phyloP scores from a whole-genome alignment of 108 stramenopile species.

The Epithemia pelagica region DNA sequence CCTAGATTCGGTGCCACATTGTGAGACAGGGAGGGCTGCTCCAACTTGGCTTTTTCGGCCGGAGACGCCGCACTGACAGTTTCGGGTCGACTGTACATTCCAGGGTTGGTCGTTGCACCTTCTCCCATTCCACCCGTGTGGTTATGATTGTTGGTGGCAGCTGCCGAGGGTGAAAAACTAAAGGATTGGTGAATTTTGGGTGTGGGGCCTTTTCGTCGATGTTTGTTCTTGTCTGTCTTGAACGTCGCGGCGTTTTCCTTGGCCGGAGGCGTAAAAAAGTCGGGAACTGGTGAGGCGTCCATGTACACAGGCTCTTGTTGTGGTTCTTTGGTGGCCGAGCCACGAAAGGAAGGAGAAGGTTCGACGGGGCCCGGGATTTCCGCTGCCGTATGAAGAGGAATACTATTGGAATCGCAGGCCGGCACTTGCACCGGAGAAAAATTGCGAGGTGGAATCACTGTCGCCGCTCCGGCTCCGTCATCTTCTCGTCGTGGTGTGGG shows the following conservation, averaged over 20 bases:
- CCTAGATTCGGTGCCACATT: not conserved
- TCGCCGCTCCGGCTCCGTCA: not conserved
- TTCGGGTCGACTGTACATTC: no score
- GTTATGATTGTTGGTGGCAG: not conserved
- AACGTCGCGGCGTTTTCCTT: not conserved
- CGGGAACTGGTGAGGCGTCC: not conserved
- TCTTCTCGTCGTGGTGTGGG: not conserved
- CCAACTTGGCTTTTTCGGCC: not conserved
- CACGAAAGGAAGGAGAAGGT: no score
- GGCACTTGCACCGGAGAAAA: not conserved
- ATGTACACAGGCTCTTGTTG: not conserved
- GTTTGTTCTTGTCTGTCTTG: constrained; percentile 1
- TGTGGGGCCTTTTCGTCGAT: constrained; percentile 3
- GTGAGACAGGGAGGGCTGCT: not conserved
- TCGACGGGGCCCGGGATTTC: not conserved
- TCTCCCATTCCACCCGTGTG: not conserved
- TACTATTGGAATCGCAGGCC: not conserved
- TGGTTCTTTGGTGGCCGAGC: no score
- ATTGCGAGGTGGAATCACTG: not conserved
- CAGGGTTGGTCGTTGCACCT: not conserved
- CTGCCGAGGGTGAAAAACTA: not conserved
- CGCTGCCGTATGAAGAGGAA: not conserved
- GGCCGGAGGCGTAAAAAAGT: not conserved
- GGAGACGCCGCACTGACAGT: no score
- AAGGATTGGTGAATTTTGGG: not conserved